phyloP scores from a whole-genome alignment of 345 rosid species.

The Erysimum cheiranthoides region DNA sequence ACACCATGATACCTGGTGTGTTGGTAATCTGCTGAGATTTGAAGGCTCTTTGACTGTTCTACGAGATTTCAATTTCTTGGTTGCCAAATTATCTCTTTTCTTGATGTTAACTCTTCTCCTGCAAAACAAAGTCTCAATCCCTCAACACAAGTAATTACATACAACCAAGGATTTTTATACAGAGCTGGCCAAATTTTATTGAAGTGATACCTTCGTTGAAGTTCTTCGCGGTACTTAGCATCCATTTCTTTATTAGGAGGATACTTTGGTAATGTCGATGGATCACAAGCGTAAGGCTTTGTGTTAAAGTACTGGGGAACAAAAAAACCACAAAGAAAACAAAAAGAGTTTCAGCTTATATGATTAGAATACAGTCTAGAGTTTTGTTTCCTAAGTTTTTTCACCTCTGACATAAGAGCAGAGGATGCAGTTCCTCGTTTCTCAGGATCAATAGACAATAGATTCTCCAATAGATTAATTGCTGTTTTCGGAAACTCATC shows the following conservation, averaged over 20 bases:
- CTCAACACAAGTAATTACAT: neutral
- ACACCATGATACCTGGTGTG: slow-evolving; percentile 49
- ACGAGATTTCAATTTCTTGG: slow-evolving; percentile 53
- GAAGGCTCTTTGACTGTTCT: slow-evolving; percentile 48
- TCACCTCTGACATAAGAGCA: slow-evolving; percentile 67
- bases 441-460: slow-evolving; percentile 67
- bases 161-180: neutral
- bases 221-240: slow-evolving; percentile 71
- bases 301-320: slow-evolving; percentile 63
- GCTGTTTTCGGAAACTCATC: slow-evolving; percentile 58
- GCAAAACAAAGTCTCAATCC: slow-evolving; percentile 17
- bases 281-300: slow-evolving; percentile 68
- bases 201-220: slow-evolving; percentile 53
- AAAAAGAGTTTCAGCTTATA: neutral
- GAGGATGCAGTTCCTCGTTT: slow-evolving; percentile 81
- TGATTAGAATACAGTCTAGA: neutral
- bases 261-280: slow-evolving; percentile 76
- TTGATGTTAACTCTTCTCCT: slow-evolving; percentile 60
- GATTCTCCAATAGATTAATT: slow-evolving; percentile 58
- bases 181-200: slow-evolving; percentile 8
- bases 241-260: slow-evolving; percentile 83
- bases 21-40: slow-evolving; percentile 39
- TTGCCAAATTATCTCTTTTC: slow-evolving; percentile 47
- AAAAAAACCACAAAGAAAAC: slow-evolving; percentile 10
- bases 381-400: neutral